Conservation (phyloP, 805 yeast genomes). For the Saccharomycopsis javanensis region DNA sequence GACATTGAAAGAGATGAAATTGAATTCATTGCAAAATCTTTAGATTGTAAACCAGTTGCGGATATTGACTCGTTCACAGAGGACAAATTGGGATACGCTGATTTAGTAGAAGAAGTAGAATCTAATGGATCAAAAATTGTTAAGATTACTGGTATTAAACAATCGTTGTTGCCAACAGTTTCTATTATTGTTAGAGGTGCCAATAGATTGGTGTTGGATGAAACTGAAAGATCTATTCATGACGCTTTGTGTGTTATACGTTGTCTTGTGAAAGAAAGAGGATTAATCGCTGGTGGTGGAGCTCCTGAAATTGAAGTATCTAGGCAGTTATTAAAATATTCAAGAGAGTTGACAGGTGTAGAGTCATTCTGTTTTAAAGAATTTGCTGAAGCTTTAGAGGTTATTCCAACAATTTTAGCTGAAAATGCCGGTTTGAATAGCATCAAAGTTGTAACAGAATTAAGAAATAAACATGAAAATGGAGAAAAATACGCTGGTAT, state of each 20-base stretch:
- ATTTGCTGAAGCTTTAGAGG: slow-evolving; percentile 84
- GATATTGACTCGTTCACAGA: slow-evolving; percentile 90
- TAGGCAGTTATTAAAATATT: slow-evolving; percentile 59
- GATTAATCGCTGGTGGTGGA: slow-evolving; percentile 96
- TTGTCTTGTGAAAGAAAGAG: slow-evolving; percentile 71
- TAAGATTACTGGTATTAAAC: slow-evolving; percentile 73
- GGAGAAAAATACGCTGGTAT: slow-evolving; percentile 95
- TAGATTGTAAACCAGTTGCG: slow-evolving; percentile 94
- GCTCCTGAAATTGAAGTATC: slow-evolving; percentile 94
- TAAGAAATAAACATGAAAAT: slow-evolving; percentile 80
- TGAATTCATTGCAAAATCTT: slow-evolving; percentile 72
- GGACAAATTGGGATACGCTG: slow-evolving; percentile 87
- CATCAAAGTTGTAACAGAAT: slow-evolving; percentile 82
- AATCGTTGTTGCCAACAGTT: slow-evolving; percentile 43
- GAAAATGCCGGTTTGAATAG: slow-evolving; percentile 93
- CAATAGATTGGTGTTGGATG: slow-evolving; percentile 80
- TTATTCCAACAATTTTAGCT: slow-evolving; percentile 87
- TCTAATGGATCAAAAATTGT: slow-evolving; percentile 85
- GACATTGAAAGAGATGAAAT: slow-evolving; percentile 95
- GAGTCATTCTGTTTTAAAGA: slow-evolving; percentile 89
- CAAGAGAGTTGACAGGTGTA: slow-evolving; percentile 67
- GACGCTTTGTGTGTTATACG: slow-evolving; percentile 92
- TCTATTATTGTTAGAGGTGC: slow-evolving; percentile 95
- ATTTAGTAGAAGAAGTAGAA: slow-evolving; percentile 83
- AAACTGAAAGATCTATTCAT: slow-evolving; percentile 93